Base-by-base conservation (phyloP, 306 rosid genomes). In the Potentilla sterilis region DNA sequence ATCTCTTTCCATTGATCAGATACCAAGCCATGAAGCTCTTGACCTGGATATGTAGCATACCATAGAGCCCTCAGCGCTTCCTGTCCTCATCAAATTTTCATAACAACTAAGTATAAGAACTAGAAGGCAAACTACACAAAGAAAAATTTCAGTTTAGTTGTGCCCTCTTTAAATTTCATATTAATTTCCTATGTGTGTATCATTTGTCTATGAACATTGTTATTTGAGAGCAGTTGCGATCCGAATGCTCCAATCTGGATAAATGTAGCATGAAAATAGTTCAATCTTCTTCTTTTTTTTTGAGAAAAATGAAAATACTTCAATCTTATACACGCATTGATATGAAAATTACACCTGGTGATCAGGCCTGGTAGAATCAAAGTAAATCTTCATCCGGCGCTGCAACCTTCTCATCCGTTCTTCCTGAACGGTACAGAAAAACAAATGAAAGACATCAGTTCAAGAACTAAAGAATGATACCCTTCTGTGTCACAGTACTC, bases 1-100 rank as follows among this genome's bases (percentile, higher is more conserved):
- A 91, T 93, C 80, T 93, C 93, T 80, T 93, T 93, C 98, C 97
- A 91, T 65, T 93, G 98, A 73, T 93, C 96, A 68, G 96, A 93
- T 82, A 93, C 81, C 90, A 93, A 87, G 75, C 93, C 91, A 22
- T 65, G 82, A 57, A 91, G 98, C 81, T 91, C 88, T 80, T 89
- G 78, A 72, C 81, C 87, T 10, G 97, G 98, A 75, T 75, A 93
- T 0, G 98, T 86, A 66, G 92, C 91, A 66, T 79, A 78, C 97
- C 97, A 91, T 46, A 93, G 85, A 84, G 97, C 92, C 83, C 88
- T 89, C 82, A 93, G 67, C 37, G 97, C 96, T 54, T 80, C 98
- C 98, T 93, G 80, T 77, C 48, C 82, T 73, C 76, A 49, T 75
- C 72, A 83, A 78, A 85, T 19, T 24, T 74, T 83, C 34, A 43